Conservation (phyloP, 495 filamentous ascomycete genomes). For the Chaetomium fimeti region DNA sequence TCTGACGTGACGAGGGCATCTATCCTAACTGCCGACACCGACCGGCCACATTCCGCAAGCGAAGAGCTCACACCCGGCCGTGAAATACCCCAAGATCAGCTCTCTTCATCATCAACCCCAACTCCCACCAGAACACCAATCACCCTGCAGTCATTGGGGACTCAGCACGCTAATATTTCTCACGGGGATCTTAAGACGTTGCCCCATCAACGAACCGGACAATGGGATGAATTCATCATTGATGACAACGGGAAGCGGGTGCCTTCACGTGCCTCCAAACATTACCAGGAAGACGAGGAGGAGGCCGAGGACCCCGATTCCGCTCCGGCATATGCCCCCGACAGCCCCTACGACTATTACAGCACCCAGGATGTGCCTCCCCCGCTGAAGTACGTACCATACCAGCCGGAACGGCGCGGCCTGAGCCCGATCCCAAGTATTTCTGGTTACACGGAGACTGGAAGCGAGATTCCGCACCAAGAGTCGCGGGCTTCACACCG, state of each 20-base stretch:
- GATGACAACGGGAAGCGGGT: conserved; percentile 48
- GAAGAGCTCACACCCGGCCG: conserved; percentile 54
- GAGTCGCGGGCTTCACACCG: conserved; percentile 51
- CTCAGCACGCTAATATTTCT: conserved; percentile 52
- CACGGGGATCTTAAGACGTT: conserved; percentile 51
- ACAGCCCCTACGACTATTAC: conserved; percentile 50
- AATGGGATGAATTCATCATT: conserved; percentile 45
- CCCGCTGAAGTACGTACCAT: conserved; percentile 56
- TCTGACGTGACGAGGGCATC: conserved; percentile 88
- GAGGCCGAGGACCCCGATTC: conserved; percentile 46
- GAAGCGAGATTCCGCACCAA: conserved; percentile 49
- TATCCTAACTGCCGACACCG: conserved; percentile 78
- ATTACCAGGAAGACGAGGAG: conserved; percentile 29
- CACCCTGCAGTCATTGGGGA: conserved; percentile 44
- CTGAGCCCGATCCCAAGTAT: conserved; percentile 88
- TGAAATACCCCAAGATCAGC: conserved; percentile 55
- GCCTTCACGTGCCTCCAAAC: conserved; percentile 25
- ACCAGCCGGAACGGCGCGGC: conserved; percentile 58
- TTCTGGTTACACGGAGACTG: conserved; percentile 64
- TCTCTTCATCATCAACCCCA: conserved; percentile 42
- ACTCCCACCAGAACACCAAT: conserved; percentile 43
- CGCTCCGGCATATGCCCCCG: conserved; percentile 40
- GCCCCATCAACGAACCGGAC: conserved; percentile 40
- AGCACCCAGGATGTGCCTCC: conserved; percentile 55
- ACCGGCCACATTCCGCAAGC: conserved; percentile 63